These are phyloP conservation scores for Phytophthora chlamydospora DNA, from an alignment of 352 stramenopile species.

Conservation along the genomic window DNA sequence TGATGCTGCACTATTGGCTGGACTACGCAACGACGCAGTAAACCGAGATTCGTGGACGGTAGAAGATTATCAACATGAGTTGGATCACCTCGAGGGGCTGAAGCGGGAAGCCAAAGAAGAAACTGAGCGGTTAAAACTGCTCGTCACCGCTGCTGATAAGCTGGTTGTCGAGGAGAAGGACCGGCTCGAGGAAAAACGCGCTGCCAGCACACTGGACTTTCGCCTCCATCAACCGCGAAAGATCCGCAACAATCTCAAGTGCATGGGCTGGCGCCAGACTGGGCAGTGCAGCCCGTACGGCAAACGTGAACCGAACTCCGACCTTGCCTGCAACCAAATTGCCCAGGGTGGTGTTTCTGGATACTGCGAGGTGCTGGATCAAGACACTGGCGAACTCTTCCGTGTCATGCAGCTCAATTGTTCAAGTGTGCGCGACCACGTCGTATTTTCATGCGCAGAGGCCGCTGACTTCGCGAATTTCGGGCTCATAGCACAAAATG, in stretches of 20 bases:
- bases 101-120: constrained; percentile 47
- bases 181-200: constrained; percentile 42
- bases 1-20: constrained; percentile 20
- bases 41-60: constrained; percentile 29
- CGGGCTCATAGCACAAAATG: constrained; percentile 35
- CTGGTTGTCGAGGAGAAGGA: constrained; percentile 41
- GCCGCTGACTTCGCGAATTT: constrained; percentile 75
- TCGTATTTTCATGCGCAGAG: constrained; percentile 59
- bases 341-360: constrained; percentile 50
- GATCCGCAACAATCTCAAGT: constrained; percentile 50
- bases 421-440: constrained; percentile 52
- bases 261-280: constrained; percentile 72
- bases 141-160: constrained; percentile 38
- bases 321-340: constrained; percentile 56
- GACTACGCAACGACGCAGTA: constrained; percentile 21
- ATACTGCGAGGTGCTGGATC: constrained; percentile 72
- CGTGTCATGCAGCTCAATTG: constrained; percentile 78
- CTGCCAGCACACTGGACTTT: constrained; percentile 42
- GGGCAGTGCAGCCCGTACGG: constrained; percentile 49
- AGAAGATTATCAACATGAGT: constrained; percentile 33
- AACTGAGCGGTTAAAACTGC: constrained; percentile 38
- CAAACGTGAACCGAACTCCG: constrained; percentile 50
- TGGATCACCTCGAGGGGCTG: constrained; percentile 43
- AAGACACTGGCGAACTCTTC: constrained; percentile 60
- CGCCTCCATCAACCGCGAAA: constrained; percentile 34